Evolutionary conservation across 2,329 filamentous ascomycete species (phyloP), one percentile per base, ranked within the genome.

Genomic region (Aureobasidium lini): DNA sequence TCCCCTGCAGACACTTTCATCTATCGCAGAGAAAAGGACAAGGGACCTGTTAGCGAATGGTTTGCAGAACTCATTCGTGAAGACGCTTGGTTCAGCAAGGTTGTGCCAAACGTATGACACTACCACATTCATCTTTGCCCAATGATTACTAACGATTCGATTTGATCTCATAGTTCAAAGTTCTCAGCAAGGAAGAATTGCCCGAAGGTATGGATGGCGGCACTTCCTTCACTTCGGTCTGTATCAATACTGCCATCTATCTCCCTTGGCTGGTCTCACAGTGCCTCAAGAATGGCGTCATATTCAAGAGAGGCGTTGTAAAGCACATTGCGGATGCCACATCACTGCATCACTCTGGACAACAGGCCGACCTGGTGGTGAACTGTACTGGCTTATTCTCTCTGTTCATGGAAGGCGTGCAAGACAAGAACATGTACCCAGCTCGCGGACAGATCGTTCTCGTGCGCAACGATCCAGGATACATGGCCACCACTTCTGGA

Each of bases 221-320:
- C 28, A 88, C 84, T 53, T 78, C 81, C 59, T 96, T 94, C 72
- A 90, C 84, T 7, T 93, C 89, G 1, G 86, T 96, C 42, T 96
- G 92, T 75, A 93, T 96, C 71, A 96, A 97, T 75, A 89, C 89
- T 0, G 84, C 88, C 43, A 75, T 96, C 60, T 97, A 96, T 74
- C 83, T 96, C 2, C 84, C 89, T 4, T 96, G 89, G 84, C 84
- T 97, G 0, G 77, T 89, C 0, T 88, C 89, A 0, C 86, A 94
- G 74, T 95, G 90, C 71, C 79, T 88, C 31, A 84, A 84, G 66
- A 83, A 84, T 60, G 89, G 90, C 31, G 87, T 89, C 6, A 77
- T 84, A 1, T 49, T 79, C 62, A 73, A 72, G 37, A 70, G 77
- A 32, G 75, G 72, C 43, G 69, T 75, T 28, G 69, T 76, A 48